Evolutionary conservation across 345 rosid genomes (phyloP).

Genomic region (Bruguiera gymnorhiza): DNA sequence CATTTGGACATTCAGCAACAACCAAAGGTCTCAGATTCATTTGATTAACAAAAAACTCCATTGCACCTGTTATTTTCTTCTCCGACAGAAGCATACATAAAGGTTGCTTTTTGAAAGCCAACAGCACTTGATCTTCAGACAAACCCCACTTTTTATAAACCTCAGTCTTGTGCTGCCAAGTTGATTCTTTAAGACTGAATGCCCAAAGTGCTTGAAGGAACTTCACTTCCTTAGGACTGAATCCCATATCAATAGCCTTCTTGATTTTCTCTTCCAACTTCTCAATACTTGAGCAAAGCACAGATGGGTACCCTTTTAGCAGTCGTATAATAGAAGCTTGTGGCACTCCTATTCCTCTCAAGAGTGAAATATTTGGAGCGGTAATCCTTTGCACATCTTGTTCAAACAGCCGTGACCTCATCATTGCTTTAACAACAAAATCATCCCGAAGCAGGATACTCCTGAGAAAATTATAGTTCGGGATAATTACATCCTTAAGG

Average conservation of each 20-base stretch:
- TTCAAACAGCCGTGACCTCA: slow-evolving; percentile 11
- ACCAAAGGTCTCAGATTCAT: slow-evolving; percentile 10
- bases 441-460: slow-evolving; percentile 28
- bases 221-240: no score
- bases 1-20: neutral
- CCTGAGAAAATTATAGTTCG: slow-evolving; percentile 39
- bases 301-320: no score
- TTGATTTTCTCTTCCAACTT: no score
- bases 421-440: slow-evolving; percentile 34
- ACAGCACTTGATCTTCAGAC: neutral
- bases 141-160: no score
- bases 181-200: no score
- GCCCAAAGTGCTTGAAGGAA: no score
- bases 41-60: slow-evolving; percentile 27
- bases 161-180: no score
- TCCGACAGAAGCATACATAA: slow-evolving; percentile 6
- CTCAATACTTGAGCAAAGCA: no score
- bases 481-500: slow-evolving; percentile 37
- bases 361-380: no score
- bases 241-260: no score
- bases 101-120: slow-evolving; percentile 16
- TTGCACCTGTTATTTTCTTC: slow-evolving; percentile 15
- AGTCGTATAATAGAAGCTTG: no score
- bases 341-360: no score
- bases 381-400: neutral